Percentiles rank a stretch among this genome's conserved stretches.
phyloP scores from a whole-genome alignment of 2,329 filamentous ascomycete genomes.

The Paraphoma chrysanthemicola region DNA sequence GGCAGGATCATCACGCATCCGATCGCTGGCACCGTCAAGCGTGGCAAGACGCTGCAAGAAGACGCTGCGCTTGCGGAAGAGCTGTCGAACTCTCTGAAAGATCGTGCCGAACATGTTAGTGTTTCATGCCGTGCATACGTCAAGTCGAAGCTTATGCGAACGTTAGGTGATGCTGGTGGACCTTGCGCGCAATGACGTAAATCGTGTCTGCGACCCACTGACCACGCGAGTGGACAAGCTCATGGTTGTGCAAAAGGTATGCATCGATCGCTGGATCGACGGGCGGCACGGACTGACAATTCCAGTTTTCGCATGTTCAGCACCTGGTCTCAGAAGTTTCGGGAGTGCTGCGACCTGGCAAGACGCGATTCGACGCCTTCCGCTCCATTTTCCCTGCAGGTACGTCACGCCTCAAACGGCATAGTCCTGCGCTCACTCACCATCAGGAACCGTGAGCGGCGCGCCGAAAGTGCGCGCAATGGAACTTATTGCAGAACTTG shows the following conservation, averaged over 20 bases:
- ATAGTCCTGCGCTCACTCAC: constrained; percentile 15
- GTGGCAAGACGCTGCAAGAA: constrained; percentile 80
- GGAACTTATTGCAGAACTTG: constrained; percentile 94
- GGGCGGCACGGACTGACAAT: constrained; percentile 12
- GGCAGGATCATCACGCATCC: constrained; percentile 94
- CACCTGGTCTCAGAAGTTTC: constrained; percentile 96
- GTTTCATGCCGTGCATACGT: constrained; percentile 12
- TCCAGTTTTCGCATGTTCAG: constrained; percentile 90
- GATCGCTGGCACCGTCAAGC: constrained; percentile 93
- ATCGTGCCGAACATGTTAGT: constrained; percentile 60
- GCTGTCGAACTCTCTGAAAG: constrained; percentile 82
- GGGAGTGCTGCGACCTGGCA: constrained; percentile 80
- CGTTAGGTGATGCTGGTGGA: constrained; percentile 93
- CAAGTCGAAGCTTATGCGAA: constrained; percentile 63
- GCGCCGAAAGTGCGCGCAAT: constrained; percentile 96
- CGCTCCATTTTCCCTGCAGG: constrained; percentile 96
- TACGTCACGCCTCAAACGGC: constrained; percentile 22
- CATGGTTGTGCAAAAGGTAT: constrained; percentile 69
- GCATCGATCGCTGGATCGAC: constrained; percentile 2
- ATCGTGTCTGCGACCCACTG: constrained; percentile 89
- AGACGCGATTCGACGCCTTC: constrained; percentile 94
- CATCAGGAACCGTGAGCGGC: constrained; percentile 76
- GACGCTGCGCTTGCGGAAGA: constrained; percentile 81
- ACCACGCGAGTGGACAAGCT: constrained; percentile 90
- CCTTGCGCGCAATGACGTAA: constrained; percentile 93